Conservation (phyloP, 108 stramenopile genomes). For the Halocafeteria seosinensis region DNA sequence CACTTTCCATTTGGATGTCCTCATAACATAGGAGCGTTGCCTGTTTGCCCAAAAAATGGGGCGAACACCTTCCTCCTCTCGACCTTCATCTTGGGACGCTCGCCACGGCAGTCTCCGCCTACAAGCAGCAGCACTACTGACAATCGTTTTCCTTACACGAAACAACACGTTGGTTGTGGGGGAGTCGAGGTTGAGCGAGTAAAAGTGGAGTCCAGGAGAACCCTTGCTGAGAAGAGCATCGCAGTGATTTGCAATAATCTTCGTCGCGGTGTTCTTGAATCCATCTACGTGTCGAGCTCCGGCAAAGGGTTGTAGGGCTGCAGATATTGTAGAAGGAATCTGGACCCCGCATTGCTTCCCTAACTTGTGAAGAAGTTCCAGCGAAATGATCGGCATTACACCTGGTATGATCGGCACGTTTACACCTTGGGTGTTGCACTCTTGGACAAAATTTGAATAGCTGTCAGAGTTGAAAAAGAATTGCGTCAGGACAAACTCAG, state of each 20-base stretch:
- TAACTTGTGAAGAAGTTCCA: slow-evolving; percentile 50
- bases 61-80: slow-evolving; percentile 62
- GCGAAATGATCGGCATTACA: slow-evolving; percentile 80
- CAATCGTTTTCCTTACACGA: slow-evolving; percentile 50
- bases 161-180: no score
- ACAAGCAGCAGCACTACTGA: slow-evolving; percentile 22
- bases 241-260: slow-evolving; percentile 61
- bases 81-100: slow-evolving; percentile 44
- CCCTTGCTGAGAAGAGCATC: slow-evolving; percentile 36
- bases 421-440: slow-evolving; percentile 56
- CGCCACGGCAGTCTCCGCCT: slow-evolving; percentile 48
- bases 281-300: slow-evolving; percentile 66
- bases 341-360: slow-evolving; percentile 48
- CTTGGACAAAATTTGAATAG: slow-evolving; percentile 55
- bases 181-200: slow-evolving; percentile 81
- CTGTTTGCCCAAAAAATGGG: slow-evolving; percentile 96
- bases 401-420: slow-evolving; percentile 68
- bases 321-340: slow-evolving; percentile 30
- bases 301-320: slow-evolving; percentile 43
- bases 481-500: slow-evolving; percentile 78
- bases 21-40: slow-evolving; percentile 67
- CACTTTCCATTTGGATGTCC: slow-evolving; percentile 89
- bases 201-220: slow-evolving; percentile 72
- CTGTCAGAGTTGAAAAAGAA: slow-evolving; percentile 66
- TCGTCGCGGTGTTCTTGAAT: slow-evolving; percentile 60